Conservation (phyloP, 129 eudicot species). For the Escallonia herrerae region DNA sequence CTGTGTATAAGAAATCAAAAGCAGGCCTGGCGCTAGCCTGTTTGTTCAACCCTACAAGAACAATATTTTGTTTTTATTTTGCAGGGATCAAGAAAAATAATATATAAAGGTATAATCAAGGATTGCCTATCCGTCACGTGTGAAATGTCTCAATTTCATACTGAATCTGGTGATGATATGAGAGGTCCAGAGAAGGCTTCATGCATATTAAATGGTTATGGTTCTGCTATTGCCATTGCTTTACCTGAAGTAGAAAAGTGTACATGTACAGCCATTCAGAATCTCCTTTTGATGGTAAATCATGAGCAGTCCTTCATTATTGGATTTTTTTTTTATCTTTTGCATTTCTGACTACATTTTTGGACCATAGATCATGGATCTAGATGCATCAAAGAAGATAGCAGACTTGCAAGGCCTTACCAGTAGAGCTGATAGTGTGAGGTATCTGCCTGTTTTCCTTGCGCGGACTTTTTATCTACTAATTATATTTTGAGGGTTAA, state of each 20-base stretch:
- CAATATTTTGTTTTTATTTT: constrained; percentile 11
- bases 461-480: neutral
- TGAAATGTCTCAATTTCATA: constrained; percentile 27
- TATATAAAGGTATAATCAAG: constrained; percentile 52
- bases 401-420: constrained; percentile 71
- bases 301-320: neutral
- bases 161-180: constrained; percentile 19
- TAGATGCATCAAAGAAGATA: constrained; percentile 55
- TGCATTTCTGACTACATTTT: constrained; percentile 2
- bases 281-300: constrained; percentile 62
- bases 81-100: constrained; percentile 77
- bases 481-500: neutral
- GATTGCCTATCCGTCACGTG: constrained; percentile 49
- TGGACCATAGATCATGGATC: constrained; percentile 55
- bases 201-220: constrained; percentile 13
- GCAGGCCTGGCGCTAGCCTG: too few relatives aligned
- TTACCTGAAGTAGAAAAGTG: constrained; percentile 60
- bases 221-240: constrained; percentile 42
- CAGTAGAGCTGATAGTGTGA: constrained; percentile 71
- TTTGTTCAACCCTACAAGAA: too few relatives aligned
- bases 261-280: constrained; percentile 50
- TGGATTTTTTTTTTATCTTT: neutral
- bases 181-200: constrained; percentile 21
- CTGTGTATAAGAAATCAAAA: neutral
- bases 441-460: constrained; percentile 32